Conservation (phyloP, 345 rosid species). For the Brassica juncea region DNA sequence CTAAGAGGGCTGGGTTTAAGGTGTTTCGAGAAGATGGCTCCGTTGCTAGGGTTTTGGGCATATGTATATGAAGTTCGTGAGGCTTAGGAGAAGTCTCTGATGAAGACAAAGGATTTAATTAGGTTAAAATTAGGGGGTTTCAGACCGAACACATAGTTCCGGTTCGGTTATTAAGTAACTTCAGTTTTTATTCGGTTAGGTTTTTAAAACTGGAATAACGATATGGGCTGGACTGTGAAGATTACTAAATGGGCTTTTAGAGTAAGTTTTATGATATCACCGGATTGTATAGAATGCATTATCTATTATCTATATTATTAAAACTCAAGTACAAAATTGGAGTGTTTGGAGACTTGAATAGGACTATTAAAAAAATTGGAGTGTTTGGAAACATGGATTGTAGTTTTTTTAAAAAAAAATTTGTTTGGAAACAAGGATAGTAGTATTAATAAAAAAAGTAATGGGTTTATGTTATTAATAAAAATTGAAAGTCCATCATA, state of each 20-base stretch:
- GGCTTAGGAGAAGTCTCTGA: not conserved
- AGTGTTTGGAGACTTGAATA: too few relatives aligned
- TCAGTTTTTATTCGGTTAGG: not conserved
- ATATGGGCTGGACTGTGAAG: not conserved
- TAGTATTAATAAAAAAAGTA: too few relatives aligned
- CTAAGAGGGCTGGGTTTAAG: constrained; percentile 44
- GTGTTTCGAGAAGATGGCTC: not conserved
- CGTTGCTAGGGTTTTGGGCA: constrained; percentile 37
- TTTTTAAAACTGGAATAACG: not conserved
- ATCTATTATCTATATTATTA: too few relatives aligned
- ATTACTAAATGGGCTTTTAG: not conserved
- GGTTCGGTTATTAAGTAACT: not conserved
- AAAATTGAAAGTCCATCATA: too few relatives aligned
- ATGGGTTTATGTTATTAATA: too few relatives aligned
- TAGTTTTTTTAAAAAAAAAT: too few relatives aligned
- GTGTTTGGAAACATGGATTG: too few relatives aligned
- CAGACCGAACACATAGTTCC: not conserved
- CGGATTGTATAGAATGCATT: too few relatives aligned
- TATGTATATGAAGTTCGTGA: constrained; percentile 26
- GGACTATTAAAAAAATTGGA: too few relatives aligned
- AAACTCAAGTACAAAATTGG: too few relatives aligned
- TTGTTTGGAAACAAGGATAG: too few relatives aligned
- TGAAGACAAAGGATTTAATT: not conserved
- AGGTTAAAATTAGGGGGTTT: constrained; percentile 28
- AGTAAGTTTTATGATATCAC: too few relatives aligned